Base-by-base conservation (phyloP, 1,284 basidiomycete species). In the Cystobasidiaceae sp. region DNA sequence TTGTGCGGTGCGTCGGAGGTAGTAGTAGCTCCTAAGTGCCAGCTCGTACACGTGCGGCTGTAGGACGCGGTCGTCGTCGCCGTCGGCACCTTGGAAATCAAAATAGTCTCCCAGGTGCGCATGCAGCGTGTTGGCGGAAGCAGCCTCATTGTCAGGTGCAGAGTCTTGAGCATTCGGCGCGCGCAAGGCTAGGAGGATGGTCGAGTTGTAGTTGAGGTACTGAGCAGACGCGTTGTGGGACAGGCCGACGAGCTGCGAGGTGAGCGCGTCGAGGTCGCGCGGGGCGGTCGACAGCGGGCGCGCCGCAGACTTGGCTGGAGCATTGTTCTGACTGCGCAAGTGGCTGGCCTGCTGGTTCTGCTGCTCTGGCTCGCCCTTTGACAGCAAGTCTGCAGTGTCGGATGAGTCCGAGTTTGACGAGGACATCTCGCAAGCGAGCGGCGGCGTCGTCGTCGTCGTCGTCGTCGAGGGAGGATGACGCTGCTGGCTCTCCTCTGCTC, bases 1-100 rank as follows among this genome's bases (percentile, higher is more conserved):
- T 79, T 96, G 90, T 0, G 85, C 84, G 0, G 93, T 97, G 70
- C 94, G 82, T 55, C 86, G 82, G 92, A 97, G 97, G 79, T 97
- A 92, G 77, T 93, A 97, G 79, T 96, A 97, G 11, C 90, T 87
- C 79, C 89, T 87, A 75, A 92, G 87, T 6, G 90, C 89, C 39
- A 90, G 81, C 69, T 90, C 86, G 77, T 94, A 97, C 60, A 97
- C 86, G 74, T 93, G 90, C 1, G 89, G 89, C 0, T 85, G 83
- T 0, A 87, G 79, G 4, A 72, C 72, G 56, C 80, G 75, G 27
- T 65, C 52, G 46, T 65, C 69, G 17, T 64, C 64, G 6, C 62
- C 66, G 27, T 70, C 70, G 17, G 70, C 71, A 30, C 34, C 45
- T 49, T 48, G 17, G 32, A 64, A 56, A 41, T 55, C 50, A n/a